These are phyloP conservation scores for Podochytrium sp. DNA, from an alignment of 192 early-diverging fungal species.

Conservation along the genomic window DNA sequence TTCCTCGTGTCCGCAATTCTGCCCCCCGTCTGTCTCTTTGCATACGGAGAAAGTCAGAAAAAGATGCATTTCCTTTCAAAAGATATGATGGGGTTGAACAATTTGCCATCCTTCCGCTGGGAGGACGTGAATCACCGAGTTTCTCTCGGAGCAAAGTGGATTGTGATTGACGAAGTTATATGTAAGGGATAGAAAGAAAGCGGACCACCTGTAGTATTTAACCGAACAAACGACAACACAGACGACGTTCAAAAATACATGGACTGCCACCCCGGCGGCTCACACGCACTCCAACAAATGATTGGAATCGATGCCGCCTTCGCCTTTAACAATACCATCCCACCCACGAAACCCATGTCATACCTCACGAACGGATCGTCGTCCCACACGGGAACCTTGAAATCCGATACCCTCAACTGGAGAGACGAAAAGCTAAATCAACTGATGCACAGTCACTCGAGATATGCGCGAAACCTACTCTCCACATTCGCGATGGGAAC, in stretches of 20 bases:
- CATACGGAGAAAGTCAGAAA: conserved; percentile 25
- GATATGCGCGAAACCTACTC: conserved; percentile 35
- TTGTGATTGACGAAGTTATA: conserved; percentile 42
- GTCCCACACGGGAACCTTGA: background rate
- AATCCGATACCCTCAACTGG: too few relatives aligned
- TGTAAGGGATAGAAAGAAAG: conserved; percentile 26
- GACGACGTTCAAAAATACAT: conserved; percentile 40
- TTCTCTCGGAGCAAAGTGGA: conserved; percentile 41
- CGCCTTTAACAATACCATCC: conserved; percentile 16
- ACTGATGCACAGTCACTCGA: conserved; percentile 34
- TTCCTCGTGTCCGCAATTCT: conserved; percentile 13
- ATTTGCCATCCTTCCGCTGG: conserved; percentile 40
- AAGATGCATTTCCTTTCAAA: background rate
- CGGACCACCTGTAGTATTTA: too few relatives aligned
- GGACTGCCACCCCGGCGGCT: conserved; percentile 39
- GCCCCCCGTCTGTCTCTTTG: conserved; percentile 5
- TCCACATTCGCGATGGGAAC: conserved; percentile 33
- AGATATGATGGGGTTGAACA: conserved; percentile 23
- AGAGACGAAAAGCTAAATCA: conserved; percentile 8
- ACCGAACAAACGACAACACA: background rate
- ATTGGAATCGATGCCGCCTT: conserved; percentile 38
- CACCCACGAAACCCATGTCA: too few relatives aligned
- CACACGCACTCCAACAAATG: conserved; percentile 8
- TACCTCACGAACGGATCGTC: background rate
- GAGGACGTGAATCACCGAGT: conserved; percentile 41